Evolutionary conservation across 257 asterid species (phyloP), one percentile per base, ranked within the genome.

Genomic region (Rubia yunnanensis): DNA sequence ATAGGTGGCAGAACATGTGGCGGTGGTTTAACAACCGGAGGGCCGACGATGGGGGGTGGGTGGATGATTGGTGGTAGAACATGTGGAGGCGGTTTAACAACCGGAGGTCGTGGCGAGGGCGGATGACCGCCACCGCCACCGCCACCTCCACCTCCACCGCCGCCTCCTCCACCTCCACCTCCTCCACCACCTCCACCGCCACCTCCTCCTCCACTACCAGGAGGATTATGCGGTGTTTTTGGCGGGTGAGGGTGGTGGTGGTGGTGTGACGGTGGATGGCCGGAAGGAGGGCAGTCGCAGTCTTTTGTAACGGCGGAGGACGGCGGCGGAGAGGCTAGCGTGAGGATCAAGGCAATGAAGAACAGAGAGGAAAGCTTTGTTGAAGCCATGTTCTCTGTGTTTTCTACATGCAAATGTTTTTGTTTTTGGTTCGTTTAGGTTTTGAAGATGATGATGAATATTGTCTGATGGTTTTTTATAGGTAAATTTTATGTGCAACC

Each of bases 271-370:
- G 91, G 96, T 1, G 92, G 92, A 38, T 66, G 41, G 4, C 82
- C 71, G 1, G 94, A 84, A 11, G 94, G 85, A 9, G 82, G 59
- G 60, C 89, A 84, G 69, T 65, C 50, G 56, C 90, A 78, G 64
- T 53, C 48, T 59, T 75, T 83, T 3, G 89, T 80, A 59, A 72
- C 82, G 14, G 83, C 79, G 1, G 94, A 77, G 32, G 90, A 85
- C 70, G 78, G 55, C n/a, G 82, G 86, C 70, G 78, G 55, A n/a
- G 82, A 31, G 7, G 74, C 72, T 11, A 86, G 52, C 88, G 80
- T 81, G 85, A 71, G 80, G 30, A 81, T 28, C 86, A 89, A 80
- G 85, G 75, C 84, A 14, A 72, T 66, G 44, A 81, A 81, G 73
- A 83, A 70, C 52, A 79, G 57, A 30, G 92, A 83, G 55, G 46